A percentile compares a stretch with the other conserved stretches of the same genome.
phyloP scores from a whole-genome alignment of 163 green algal genomes.

The Volvox carteri region DNA sequence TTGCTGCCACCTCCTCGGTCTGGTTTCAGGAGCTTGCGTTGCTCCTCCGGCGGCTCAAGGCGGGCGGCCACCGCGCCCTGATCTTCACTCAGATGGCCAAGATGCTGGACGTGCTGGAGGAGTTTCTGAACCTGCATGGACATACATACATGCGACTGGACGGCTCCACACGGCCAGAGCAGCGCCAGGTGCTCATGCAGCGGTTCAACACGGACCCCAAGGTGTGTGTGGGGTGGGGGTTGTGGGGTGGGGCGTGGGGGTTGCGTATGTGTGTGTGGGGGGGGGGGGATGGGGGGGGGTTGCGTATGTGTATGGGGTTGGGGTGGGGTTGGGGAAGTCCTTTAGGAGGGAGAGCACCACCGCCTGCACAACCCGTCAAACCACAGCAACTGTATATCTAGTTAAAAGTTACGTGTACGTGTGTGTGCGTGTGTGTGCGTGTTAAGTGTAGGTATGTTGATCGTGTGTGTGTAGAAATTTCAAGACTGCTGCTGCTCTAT shows the following conservation, averaged over 20 bases:
- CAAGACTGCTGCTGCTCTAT: no score
- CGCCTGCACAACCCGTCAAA: no score
- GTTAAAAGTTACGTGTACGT: no score
- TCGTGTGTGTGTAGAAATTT: no score
- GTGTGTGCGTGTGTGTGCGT: no score
- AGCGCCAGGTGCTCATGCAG: conserved; percentile 89
- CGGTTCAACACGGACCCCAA: conserved; percentile 96
- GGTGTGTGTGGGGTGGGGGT: background rate
- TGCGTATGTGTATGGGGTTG: no score
- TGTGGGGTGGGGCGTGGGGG: background rate
- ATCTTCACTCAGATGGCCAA: conserved; percentile 99
- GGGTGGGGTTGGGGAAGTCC: no score
- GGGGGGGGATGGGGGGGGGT: no score
- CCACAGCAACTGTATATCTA: no score
- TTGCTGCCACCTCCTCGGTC: background rate
- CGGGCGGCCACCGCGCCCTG: conserved; percentile 87
- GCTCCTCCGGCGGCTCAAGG: conserved; percentile 89
- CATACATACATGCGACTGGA: conserved; percentile 97
- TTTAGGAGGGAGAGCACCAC: no score
- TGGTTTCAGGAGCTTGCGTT: conserved; percentile 85
- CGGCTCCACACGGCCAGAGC: conserved; percentile 94
- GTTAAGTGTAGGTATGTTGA: no score
- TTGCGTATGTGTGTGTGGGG: no score
- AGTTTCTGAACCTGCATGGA: conserved; percentile 95
- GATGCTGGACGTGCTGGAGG: conserved; percentile 98